Percentiles rank a stretch among this genome's conserved stretches.
Conservation (phyloP, 257 asterid genomes). For the Echites panduratus region DNA sequence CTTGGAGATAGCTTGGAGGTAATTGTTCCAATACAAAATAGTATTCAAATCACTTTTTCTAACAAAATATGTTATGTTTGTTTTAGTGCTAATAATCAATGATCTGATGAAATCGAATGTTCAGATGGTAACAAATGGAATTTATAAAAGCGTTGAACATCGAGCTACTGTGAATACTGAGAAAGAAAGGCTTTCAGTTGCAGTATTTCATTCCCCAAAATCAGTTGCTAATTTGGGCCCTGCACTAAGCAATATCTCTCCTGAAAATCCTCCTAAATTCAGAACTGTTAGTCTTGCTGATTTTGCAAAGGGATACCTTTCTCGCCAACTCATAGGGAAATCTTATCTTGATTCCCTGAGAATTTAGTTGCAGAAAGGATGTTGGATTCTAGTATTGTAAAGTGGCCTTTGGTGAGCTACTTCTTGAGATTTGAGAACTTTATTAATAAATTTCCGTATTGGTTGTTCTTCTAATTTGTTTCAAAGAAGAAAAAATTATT, state of each 20-base stretch:
- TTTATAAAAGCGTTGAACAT: constrained; percentile 28
- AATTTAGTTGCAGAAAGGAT: constrained; percentile 14
- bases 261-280: constrained; percentile 38
- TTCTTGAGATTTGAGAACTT: too few species aligned
- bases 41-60: too few species aligned
- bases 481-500: too few species aligned
- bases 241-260: constrained; percentile 33
- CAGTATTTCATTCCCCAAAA: constrained; percentile 25
- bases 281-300: constrained; percentile 29
- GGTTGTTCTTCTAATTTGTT: too few species aligned
- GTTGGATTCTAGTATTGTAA: not conserved
- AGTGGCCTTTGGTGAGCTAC: not conserved
- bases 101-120: not conserved
- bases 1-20: constrained; percentile 32
- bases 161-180: constrained; percentile 24
- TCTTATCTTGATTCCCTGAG: constrained; percentile 39
- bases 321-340: constrained; percentile 42
- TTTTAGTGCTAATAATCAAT: not conserved
- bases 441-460: too few species aligned
- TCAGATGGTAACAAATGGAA: constrained; percentile 31
- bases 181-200: constrained; percentile 27
- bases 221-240: constrained; percentile 20
- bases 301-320: constrained; percentile 25
- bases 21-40: too few species aligned
- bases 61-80: too few species aligned